Evolutionary conservation across 225 moss, liverwort and hornwort genomes (phyloP).

Genomic region (Anthoceros angustus): DNA sequence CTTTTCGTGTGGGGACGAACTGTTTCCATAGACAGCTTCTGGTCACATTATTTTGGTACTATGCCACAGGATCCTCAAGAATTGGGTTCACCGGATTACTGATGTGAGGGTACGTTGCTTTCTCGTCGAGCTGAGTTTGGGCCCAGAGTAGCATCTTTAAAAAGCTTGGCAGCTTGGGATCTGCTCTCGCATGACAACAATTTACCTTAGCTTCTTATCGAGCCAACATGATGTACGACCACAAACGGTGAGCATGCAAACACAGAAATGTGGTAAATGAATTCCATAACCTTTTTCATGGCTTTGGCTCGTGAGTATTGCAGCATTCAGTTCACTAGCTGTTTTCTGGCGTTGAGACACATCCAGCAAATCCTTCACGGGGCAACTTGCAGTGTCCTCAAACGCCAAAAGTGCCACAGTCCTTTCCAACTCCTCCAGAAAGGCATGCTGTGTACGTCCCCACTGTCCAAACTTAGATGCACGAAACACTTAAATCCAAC

Average conservation of each 20-base stretch:
- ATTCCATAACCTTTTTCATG: slow-evolving; percentile 72
- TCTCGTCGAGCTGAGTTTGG: slow-evolving; percentile 84
- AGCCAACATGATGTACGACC: background rate
- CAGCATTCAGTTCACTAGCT: slow-evolving; percentile 92
- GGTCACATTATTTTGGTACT: too few species aligned
- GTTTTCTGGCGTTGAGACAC: slow-evolving; percentile 89
- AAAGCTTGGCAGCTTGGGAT: slow-evolving; percentile 81
- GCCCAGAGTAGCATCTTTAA: slow-evolving; percentile 97
- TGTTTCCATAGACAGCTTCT: too few species aligned
- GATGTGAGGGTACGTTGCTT: slow-evolving; percentile 84
- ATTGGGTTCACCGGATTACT: slow-evolving; percentile 81
- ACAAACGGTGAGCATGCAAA: background rate
- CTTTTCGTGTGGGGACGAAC: too few species aligned
- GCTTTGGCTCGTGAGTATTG: slow-evolving; percentile 87
- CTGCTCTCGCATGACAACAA: slow-evolving; percentile 23
- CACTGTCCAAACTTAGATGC: background rate
- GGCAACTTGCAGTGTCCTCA: slow-evolving; percentile 81
- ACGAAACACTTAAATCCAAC: background rate
- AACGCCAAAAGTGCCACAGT: slow-evolving; percentile 81
- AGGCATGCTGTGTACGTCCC: slow-evolving; percentile 44
- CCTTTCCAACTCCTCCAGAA: slow-evolving; percentile 84
- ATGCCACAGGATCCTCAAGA: slow-evolving; percentile 83
- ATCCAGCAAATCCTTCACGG: slow-evolving; percentile 79
- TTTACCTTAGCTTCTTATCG: background rate
- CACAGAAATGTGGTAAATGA: background rate